phyloP scores from a whole-genome alignment of 371 early-diverging fungal species.

The Encephalitozoon romaleae region DNA sequence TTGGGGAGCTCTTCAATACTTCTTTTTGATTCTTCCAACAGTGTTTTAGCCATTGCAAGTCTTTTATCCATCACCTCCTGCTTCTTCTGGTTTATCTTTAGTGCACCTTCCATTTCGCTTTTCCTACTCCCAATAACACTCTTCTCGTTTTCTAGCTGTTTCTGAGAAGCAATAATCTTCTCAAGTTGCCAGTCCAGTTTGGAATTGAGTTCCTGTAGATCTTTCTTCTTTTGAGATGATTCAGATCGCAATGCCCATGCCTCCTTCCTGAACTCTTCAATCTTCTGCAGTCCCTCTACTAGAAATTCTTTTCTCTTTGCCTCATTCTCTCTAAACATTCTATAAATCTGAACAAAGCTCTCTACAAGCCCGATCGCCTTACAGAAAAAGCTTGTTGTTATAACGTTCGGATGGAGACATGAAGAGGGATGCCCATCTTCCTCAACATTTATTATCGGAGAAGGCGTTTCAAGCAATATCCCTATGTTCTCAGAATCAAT shows the following conservation, averaged over 20 bases:
- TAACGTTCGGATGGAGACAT: neutral
- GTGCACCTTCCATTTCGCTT: constrained; percentile 68
- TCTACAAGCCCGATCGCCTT: neutral
- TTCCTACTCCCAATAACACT: constrained; percentile 70
- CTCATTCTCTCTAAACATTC: neutral
- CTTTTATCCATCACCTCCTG: constrained; percentile 72
- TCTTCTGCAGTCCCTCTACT: constrained; percentile 2
- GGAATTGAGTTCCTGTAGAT: neutral
- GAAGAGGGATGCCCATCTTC: neutral
- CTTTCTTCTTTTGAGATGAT: neutral
- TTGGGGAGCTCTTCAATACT: constrained; percentile 83
- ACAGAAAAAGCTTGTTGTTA: neutral
- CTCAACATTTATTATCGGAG: neutral
- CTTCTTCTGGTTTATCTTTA: constrained; percentile 70
- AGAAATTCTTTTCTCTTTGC: neutral
- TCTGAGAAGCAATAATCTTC: constrained; percentile 69
- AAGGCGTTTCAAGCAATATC: neutral
- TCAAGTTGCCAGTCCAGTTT: constrained; percentile 56
- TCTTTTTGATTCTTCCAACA: constrained; percentile 82
- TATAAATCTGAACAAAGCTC: neutral
- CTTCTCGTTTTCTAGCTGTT: constrained; percentile 63
- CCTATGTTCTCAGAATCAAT: neutral
- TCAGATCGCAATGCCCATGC: neutral
- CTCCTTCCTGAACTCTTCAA: constrained; percentile 20
- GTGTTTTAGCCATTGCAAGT: constrained; percentile 83